Conservation (phyloP, 176 grass and related monocot genomes). For the Cymbopogon citratus region DNA sequence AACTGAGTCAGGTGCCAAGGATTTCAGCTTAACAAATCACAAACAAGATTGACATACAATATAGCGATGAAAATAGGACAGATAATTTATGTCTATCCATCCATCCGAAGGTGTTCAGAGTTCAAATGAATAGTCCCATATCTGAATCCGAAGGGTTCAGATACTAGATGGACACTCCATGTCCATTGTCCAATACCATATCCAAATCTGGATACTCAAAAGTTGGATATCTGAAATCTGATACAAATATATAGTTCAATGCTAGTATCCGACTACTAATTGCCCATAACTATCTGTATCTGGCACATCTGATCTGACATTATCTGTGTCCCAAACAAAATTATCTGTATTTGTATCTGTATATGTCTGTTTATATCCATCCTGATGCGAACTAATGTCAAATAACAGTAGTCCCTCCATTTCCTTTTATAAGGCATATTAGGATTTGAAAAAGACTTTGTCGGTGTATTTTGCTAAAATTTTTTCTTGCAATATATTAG, state of each 20-base stretch:
- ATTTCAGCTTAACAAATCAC: background rate
- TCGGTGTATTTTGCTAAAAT: background rate
- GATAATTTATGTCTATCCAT: background rate
- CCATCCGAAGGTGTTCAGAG: background rate
- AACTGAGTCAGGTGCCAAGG: conserved; percentile 2
- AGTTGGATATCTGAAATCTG: background rate
- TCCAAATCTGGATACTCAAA: background rate
- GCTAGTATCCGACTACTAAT: background rate
- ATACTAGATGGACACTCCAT: background rate
- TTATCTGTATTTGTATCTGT: background rate
- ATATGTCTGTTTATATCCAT: background rate
- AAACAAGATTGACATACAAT: background rate
- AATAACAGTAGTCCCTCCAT: background rate
- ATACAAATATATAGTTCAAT: background rate
- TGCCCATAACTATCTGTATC: background rate
- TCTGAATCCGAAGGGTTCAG: background rate
- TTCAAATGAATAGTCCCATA: too few relatives aligned
- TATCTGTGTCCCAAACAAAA: background rate
- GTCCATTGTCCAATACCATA: background rate
- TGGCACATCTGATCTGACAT: background rate
- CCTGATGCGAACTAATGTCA: background rate
- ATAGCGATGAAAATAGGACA: background rate
- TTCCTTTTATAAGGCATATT: background rate
- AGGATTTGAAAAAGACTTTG: background rate
- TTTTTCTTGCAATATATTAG: background rate